Percentiles rank a stretch among this genome's conserved stretches.
phyloP scores from a whole-genome alignment of 345 rosid genomes.

The Citropsis articulata region DNA sequence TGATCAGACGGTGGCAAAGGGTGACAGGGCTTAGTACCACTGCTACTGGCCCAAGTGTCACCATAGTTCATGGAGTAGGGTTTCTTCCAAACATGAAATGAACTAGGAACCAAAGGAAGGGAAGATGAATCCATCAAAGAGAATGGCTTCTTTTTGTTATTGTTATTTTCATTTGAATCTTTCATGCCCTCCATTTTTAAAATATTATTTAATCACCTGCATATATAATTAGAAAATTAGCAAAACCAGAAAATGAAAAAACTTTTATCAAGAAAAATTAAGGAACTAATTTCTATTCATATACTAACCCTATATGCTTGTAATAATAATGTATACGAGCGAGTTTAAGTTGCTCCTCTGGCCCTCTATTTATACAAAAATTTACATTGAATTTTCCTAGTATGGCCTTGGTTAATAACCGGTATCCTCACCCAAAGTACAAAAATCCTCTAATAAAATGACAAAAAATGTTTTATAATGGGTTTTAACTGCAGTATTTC shows the following conservation, averaged over 20 bases:
- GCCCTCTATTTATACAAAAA: constrained; percentile 7
- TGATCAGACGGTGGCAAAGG: background rate
- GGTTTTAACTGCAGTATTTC: background rate
- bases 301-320: background rate
- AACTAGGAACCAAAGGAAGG: background rate
- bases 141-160: background rate
- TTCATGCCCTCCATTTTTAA: background rate
- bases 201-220: background rate
- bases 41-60: background rate
- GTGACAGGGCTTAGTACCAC: background rate
- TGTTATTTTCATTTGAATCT: background rate
- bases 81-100: constrained; percentile 15
- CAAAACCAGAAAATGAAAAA: background rate
- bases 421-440: background rate
- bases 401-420: background rate
- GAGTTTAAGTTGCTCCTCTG: constrained; percentile 7
- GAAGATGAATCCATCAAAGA: background rate
- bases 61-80: constrained; percentile 9
- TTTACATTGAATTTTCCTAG: background rate
- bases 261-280: background rate
- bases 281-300: constrained; percentile 1
- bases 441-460: background rate
- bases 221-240: background rate
- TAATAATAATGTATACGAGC: background rate
- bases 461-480: background rate